phyloP scores from a whole-genome alignment of 345 rosid genomes.

The Passiflora organensis region DNA sequence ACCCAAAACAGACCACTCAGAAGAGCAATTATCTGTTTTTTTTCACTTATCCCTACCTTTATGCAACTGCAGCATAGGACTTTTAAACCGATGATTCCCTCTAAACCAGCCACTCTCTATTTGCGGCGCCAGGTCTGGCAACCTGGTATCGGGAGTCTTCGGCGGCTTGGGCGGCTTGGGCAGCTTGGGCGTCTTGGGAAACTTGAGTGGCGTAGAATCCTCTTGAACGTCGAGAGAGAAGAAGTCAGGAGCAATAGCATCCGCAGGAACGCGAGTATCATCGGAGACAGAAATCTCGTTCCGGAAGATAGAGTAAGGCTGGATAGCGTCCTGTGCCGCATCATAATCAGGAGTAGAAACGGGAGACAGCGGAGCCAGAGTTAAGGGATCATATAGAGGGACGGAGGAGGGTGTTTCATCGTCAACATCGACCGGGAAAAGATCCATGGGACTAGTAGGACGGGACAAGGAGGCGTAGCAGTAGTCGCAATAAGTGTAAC shows the following conservation, averaged over 20 bases:
- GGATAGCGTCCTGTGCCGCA: conserved; percentile 9
- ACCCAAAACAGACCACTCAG: neutral
- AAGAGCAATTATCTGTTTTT: neutral
- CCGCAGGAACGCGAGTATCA: conserved; percentile 19
- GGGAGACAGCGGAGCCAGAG: conserved; percentile 32
- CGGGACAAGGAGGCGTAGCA: neutral
- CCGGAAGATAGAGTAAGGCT: conserved; percentile 61
- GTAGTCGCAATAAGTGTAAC: too few relatives aligned
- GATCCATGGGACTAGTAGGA: neutral
- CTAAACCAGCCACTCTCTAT: conserved; percentile 71
- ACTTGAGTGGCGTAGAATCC: conserved; percentile 17
- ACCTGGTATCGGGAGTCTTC: neutral
- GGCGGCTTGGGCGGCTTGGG: conserved; percentile 9
- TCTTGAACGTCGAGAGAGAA: conserved; percentile 57
- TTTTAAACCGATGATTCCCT: conserved; percentile 56
- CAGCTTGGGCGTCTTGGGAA: conserved; percentile 15
- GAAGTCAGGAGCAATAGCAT: conserved; percentile 50
- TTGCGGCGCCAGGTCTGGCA: conserved; percentile 16
- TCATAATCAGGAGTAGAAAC: neutral
- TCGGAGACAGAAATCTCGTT: conserved; percentile 56
- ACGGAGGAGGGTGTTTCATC: conserved; percentile 30
- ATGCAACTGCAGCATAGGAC: conserved; percentile 92
- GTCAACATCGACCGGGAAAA: conserved; percentile 5
- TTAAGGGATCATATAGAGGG: conserved; percentile 54
- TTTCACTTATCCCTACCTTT: conserved; percentile 42